phyloP scores from a whole-genome alignment of 192 early-diverging fungal genomes.

The Helicostylum pulchrum region DNA sequence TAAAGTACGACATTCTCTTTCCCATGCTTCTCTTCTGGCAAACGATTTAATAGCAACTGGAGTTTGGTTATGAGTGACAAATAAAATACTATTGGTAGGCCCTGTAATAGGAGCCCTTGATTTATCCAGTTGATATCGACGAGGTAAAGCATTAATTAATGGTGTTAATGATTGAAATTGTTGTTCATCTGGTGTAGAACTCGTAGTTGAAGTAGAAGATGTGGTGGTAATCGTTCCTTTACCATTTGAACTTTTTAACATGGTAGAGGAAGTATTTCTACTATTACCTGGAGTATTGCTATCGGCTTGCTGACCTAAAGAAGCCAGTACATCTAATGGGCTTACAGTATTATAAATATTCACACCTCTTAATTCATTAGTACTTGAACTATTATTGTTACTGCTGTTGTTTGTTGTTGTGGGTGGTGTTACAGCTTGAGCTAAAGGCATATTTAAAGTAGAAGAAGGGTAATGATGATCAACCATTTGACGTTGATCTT shows the following conservation, averaged over 20 bases:
- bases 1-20: conserved; percentile 45
- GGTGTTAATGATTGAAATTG: conserved; percentile 19
- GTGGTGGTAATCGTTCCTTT: background rate
- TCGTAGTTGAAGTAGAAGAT: background rate
- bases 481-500: background rate
- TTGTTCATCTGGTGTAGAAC: background rate
- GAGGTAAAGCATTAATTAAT: conserved; percentile 40
- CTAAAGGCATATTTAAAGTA: conserved; percentile 23
- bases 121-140: conserved; percentile 38
- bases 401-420: background rate
- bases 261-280: background rate
- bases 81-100: conserved; percentile 43
- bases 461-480: conserved; percentile 30
- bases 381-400: background rate
- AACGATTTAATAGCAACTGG: conserved; percentile 46
- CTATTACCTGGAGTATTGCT: background rate
- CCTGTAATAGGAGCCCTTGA: conserved; percentile 39
- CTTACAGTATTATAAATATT: conserved; percentile 29
- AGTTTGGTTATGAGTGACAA: conserved; percentile 35
- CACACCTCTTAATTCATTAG: too few species aligned
- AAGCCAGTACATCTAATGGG: conserved; percentile 42
- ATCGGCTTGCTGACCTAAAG: conserved; percentile 29
- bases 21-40: conserved; percentile 51
- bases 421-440: conserved; percentile 17
- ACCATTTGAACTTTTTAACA: background rate